Evolutionary conservation across 352 stramenopile species (phyloP).

Genomic region (Globisporangium acanthophoron): DNA sequence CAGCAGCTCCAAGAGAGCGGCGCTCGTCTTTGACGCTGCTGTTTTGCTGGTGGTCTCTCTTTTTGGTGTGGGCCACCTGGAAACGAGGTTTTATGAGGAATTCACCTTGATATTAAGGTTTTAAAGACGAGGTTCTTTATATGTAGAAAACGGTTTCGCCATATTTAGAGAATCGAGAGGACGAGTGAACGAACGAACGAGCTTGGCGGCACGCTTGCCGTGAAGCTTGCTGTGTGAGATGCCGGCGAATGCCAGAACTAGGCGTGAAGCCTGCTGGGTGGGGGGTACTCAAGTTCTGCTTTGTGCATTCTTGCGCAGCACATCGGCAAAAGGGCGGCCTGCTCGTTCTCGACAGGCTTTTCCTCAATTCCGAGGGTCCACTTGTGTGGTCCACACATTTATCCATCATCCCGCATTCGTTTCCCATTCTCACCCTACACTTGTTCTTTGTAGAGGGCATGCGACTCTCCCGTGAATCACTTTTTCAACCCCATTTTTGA

Average conservation of each 20-base stretch:
- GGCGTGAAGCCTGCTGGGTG: too few relatives aligned
- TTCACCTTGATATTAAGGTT: background rate
- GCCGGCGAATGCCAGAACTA: too few relatives aligned
- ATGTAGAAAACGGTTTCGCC: background rate
- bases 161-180: too few relatives aligned
- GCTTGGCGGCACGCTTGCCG: too few relatives aligned
- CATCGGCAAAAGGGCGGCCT: too few relatives aligned
- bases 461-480: background rate
- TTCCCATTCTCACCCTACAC: background rate
- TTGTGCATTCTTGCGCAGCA: too few relatives aligned
- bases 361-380: background rate
- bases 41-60: conserved; percentile 5
- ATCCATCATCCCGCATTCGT: background rate
- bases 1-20: background rate
- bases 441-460: background rate
- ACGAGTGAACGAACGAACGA: too few relatives aligned
- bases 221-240: too few relatives aligned
- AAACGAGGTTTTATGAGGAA: background rate
- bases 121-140: background rate
- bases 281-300: too few relatives aligned
- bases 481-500: too few relatives aligned
- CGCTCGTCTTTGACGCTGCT: conserved; percentile 1
- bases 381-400: background rate
- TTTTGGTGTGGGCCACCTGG: background rate
- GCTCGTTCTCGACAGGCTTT: too few relatives aligned